Evolutionary conservation across 2,329 filamentous ascomycete genomes (phyloP), one percentile per base, ranked within the genome.

Genomic region (Aspergillus piperis): DNA sequence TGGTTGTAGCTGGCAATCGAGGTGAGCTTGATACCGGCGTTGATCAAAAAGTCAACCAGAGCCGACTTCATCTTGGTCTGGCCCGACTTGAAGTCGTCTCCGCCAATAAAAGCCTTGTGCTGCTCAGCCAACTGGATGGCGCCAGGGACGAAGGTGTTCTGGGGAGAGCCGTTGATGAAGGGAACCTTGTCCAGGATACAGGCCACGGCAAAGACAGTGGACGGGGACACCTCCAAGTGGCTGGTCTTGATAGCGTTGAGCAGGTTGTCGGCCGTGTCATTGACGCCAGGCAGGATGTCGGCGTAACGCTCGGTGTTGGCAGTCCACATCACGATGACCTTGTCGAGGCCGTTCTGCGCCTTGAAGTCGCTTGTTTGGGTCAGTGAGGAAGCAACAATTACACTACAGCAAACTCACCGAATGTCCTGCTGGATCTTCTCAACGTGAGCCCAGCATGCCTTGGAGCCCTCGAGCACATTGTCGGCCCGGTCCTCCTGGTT

Each of bases 21-120:
- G 62, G 94, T 98, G 74, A 99, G 88, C 83, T 96, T 97, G 86
- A 99, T 98, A 76, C 95, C 95, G 51, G 95, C 95, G 77, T 88
- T 97, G 88, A 99, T 96, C 76, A 99, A 81, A 82, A 99, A 99
- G 81, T 99, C 95, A 49, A 98, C 95, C 30, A 99, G 87, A 19
- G 95, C 95, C 62, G 95, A 98, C 83, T 99, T 99, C 95, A 99
- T 99, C 88, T 99, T 99, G 77, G 95, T 99, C 84, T 99, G 95
- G 64, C 95, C 95, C 64, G 95, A 98, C 84, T 99, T 99, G 89
- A 99, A 99, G 82, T 99, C 95, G 72, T 99, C 95, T 66, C 95
- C 95, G 61, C 95, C 95, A 71, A 99, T 92, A 82, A 96, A 99
- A 64, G 93, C 88, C 59, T 86, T 84, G 78, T 96, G 88, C 78